These are phyloP conservation scores for Termitomyces sp. DNA, from an alignment of 768 basidiomycete genomes.

Conservation along the genomic window DNA sequence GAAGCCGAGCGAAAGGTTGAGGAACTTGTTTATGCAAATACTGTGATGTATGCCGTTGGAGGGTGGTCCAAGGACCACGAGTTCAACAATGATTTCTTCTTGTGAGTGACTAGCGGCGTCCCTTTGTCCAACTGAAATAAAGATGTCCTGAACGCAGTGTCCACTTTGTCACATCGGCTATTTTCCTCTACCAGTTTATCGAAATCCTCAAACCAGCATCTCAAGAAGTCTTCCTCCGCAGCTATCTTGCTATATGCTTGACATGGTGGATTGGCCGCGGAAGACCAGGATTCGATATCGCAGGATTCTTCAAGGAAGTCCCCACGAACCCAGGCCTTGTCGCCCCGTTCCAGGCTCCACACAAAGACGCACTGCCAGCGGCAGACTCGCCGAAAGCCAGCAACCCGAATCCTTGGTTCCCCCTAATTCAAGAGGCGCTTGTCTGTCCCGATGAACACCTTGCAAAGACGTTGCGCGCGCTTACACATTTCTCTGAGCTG, in stretches of 20 bases:
- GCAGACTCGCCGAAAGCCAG: slow-evolving; percentile 27
- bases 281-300: slow-evolving; percentile 43
- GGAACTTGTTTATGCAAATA: slow-evolving; percentile 24
- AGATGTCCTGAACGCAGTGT: too few species aligned
- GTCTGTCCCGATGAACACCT: slow-evolving; percentile 54
- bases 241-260: too few species aligned
- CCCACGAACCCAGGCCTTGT: slow-evolving; percentile 13
- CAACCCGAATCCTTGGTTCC: slow-evolving; percentile 55
- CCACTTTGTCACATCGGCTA: too few species aligned
- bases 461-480: slow-evolving; percentile 30
- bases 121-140: too few species aligned
- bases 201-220: too few species aligned
- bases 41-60: too few species aligned
- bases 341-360: slow-evolving; percentile 19
- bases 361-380: slow-evolving; percentile 17
- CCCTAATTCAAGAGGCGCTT: slow-evolving; percentile 46
- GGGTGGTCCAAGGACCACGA: too few species aligned
- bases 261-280: slow-evolving; percentile 28
- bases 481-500: slow-evolving; percentile 26
- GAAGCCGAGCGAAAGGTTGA: slow-evolving; percentile 52
- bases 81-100: too few species aligned
- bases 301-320: slow-evolving; percentile 37
- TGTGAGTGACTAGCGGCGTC: too few species aligned
- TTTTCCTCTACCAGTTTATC: too few species aligned
- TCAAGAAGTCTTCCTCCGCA: too few species aligned